A percentile compares a stretch with the other conserved stretches of the same genome.
Evolutionary conservation across 495 filamentous ascomycete genomes (phyloP).

Genomic region (Aspergillus diversus): DNA sequence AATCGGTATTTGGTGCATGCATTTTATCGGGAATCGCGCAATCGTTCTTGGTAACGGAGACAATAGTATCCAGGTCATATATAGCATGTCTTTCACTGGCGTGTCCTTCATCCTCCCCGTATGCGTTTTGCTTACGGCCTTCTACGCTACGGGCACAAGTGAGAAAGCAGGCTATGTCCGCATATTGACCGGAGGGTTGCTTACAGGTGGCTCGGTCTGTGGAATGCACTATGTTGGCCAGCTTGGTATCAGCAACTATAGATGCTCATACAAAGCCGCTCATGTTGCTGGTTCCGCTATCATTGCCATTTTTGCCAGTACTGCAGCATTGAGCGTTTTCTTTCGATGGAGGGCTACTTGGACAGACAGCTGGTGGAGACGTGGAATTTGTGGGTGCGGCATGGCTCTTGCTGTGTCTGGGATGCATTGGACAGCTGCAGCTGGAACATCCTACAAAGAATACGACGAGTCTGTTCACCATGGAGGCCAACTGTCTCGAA

Average conservation of each 20-base stretch:
- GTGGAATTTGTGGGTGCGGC: constrained; percentile 64
- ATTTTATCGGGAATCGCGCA: constrained; percentile 84
- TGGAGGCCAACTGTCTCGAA: constrained; percentile 49
- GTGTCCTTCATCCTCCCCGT: constrained; percentile 84
- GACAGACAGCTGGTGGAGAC: constrained; percentile 78
- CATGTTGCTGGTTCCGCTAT: constrained; percentile 70
- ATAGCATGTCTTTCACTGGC: constrained; percentile 71
- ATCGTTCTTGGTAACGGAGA: constrained; percentile 68
- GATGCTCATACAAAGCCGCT: constrained; percentile 54
- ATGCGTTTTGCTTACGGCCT: constrained; percentile 70
- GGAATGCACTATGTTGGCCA: constrained; percentile 94
- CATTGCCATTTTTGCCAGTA: constrained; percentile 73
- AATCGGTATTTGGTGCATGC: constrained; percentile 83
- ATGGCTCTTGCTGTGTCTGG: constrained; percentile 76
- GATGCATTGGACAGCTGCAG: constrained; percentile 85
- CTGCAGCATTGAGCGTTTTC: constrained; percentile 70
- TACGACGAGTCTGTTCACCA: constrained; percentile 33
- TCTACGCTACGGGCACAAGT: constrained; percentile 63
- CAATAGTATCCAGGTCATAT: constrained; percentile 67
- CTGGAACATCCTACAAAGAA: constrained; percentile 69
- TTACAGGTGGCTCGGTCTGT: constrained; percentile 74
- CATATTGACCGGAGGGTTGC: constrained; percentile 61
- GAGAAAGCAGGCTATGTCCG: constrained; percentile 59
- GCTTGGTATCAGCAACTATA: constrained; percentile 79
- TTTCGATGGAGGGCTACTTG: constrained; percentile 77